Conservation (phyloP, 1,284 basidiomycete species). For the Boletus mariae region DNA sequence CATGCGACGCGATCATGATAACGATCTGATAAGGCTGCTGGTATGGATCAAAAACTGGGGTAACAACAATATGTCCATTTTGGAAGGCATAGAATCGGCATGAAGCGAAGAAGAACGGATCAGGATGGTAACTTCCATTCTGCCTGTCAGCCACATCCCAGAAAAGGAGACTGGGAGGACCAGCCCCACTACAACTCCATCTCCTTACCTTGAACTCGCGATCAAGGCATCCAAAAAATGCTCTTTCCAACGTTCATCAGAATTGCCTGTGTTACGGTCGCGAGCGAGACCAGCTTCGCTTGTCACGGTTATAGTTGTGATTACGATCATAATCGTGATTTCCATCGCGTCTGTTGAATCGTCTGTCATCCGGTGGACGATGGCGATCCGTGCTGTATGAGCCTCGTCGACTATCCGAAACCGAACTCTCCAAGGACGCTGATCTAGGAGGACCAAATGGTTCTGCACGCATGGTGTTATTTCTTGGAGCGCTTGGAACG, state of each 20-base stretch:
- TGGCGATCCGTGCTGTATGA: constrained; percentile 13
- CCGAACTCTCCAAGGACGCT: constrained; percentile 14
- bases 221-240: not conserved
- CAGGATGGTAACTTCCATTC: constrained; percentile 1
- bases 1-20: not conserved
- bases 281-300: constrained; percentile 8
- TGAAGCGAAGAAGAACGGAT: not conserved
- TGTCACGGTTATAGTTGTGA: not conserved
- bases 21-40: not conserved
- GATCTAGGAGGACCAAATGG: constrained; percentile 20
- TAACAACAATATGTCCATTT: not conserved
- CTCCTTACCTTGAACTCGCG: not conserved
- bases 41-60: not conserved
- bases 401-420: constrained; percentile 19
- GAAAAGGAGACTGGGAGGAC: not conserved
- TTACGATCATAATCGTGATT: constrained; percentile 6
- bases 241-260: not conserved
- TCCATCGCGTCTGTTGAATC: constrained; percentile 6
- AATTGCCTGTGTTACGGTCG: not conserved
- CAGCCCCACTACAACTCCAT: not conserved
- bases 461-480: constrained; percentile 18
- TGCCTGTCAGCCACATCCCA: not conserved
- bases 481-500: not conserved
- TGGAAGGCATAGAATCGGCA: not conserved
- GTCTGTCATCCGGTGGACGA: constrained; percentile 16